Conservation (phyloP, 768 basidiomycete genomes). For the Tricholoma hemisulphureum region DNA sequence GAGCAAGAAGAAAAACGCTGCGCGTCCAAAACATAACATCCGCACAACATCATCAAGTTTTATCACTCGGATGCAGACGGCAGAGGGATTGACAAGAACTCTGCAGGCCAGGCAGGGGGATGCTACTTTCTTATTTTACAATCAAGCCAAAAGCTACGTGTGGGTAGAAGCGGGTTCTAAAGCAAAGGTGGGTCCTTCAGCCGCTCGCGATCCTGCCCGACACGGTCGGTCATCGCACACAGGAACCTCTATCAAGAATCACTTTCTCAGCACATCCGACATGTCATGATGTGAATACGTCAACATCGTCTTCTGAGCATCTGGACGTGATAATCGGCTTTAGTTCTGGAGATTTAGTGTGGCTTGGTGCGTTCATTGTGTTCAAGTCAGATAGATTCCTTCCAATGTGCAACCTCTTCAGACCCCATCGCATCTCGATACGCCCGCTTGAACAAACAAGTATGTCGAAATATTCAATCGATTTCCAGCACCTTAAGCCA, state of each 20-base stretch:
- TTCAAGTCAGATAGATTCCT: conserved; percentile 3
- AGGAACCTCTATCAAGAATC: conserved; percentile 87
- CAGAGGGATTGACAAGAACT: conserved; percentile 70
- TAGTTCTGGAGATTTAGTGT: conserved; percentile 90
- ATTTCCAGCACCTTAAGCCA: conserved; percentile 3
- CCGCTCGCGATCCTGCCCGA: background rate
- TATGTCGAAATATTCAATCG: conserved; percentile 24
- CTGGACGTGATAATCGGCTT: conserved; percentile 93
- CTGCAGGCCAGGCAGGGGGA: conserved; percentile 84
- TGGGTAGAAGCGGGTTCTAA: conserved; percentile 89
- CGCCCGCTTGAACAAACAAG: conserved; percentile 86
- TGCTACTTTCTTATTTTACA: conserved; percentile 83
- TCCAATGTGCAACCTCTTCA: conserved; percentile 26
- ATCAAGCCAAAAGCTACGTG: conserved; percentile 76
- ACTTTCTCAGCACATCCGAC: conserved; percentile 87
- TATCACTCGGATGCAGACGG: conserved; percentile 80
- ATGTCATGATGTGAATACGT: conserved; percentile 82
- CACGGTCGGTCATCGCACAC: conserved; percentile 11
- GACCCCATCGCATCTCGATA: conserved; percentile 82
- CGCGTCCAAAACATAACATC: conserved; percentile 88
- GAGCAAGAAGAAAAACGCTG: conserved; percentile 61
- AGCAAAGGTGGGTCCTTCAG: conserved; percentile 61
- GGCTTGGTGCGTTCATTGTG: conserved; percentile 67
- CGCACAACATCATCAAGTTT: conserved; percentile 91
- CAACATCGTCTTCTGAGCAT: conserved; percentile 74